These are phyloP conservation scores for Candida fluviatilis DNA, from an alignment of 805 yeast species.

Conservation along the genomic window DNA sequence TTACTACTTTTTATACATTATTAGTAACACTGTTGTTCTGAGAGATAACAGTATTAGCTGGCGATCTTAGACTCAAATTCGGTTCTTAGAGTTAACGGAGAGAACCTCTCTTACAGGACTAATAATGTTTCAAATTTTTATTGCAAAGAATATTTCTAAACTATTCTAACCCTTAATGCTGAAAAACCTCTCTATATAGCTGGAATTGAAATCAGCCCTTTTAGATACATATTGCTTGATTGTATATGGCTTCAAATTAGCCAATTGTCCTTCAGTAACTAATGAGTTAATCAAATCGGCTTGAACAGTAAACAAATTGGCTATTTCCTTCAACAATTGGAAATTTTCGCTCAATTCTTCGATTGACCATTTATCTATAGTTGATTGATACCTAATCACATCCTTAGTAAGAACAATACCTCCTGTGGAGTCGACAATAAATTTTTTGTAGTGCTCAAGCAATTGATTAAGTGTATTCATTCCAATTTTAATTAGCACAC, in stretches of 20 bases:
- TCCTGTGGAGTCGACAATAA: slow-evolving; percentile 74
- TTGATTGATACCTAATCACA: slow-evolving; percentile 68
- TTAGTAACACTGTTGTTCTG: too few relatives aligned
- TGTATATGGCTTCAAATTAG: slow-evolving; percentile 56
- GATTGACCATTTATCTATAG: slow-evolving; percentile 64
- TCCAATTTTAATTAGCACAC: slow-evolving; percentile 56
- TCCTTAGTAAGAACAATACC: slow-evolving; percentile 81
- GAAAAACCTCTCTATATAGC: slow-evolving; percentile 44
- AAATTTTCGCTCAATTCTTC: slow-evolving; percentile 58
- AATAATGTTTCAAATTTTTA: background rate
- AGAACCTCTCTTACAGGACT: background rate
- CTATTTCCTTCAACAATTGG: slow-evolving; percentile 72
- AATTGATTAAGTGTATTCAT: slow-evolving; percentile 52
- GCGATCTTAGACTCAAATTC: too few relatives aligned
- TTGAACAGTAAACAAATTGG: slow-evolving; percentile 81
- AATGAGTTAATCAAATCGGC: slow-evolving; percentile 74
- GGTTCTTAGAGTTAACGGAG: background rate
- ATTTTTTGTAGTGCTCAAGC: slow-evolving; percentile 69
- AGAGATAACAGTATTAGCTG: too few relatives aligned
- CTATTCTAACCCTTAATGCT: slow-evolving; percentile 20
- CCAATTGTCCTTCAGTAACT: slow-evolving; percentile 76
- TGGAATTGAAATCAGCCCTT: slow-evolving; percentile 64
- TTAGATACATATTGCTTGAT: slow-evolving; percentile 64
- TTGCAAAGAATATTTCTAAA: background rate
- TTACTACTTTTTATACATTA: too few relatives aligned